phyloP scores from a whole-genome alignment of 352 stramenopile genomes.

The Phytophthora citricola region DNA sequence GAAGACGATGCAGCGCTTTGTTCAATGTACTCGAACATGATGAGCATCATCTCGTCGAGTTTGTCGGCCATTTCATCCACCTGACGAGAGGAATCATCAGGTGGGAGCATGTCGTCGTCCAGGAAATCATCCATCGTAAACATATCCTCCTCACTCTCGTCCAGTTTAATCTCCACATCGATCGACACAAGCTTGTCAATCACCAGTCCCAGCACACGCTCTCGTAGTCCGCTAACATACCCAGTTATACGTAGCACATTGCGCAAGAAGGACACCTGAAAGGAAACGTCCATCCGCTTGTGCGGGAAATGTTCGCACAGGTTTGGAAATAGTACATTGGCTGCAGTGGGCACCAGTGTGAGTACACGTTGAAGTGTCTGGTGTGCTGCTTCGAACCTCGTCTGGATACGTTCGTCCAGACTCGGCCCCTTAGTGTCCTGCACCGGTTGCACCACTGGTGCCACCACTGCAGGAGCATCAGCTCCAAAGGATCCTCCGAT shows the following conservation, averaged over 20 bases:
- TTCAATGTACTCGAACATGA: slow-evolving; percentile 90
- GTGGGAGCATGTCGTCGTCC: slow-evolving; percentile 77
- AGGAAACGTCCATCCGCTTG: slow-evolving; percentile 74
- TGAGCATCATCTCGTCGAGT: slow-evolving; percentile 88
- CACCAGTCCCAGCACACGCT: slow-evolving; percentile 86
- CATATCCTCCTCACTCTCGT: slow-evolving; percentile 86
- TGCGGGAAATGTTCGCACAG: slow-evolving; percentile 84
- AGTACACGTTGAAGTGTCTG: slow-evolving; percentile 70
- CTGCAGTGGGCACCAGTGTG: slow-evolving; percentile 72
- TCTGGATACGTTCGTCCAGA: slow-evolving; percentile 63
- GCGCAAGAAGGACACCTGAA: slow-evolving; percentile 74
- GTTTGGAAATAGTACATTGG: slow-evolving; percentile 80
- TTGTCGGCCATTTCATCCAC: slow-evolving; percentile 90
- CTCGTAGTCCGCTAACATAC: slow-evolving; percentile 73
- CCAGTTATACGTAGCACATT: slow-evolving; percentile 77
- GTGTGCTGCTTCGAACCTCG: slow-evolving; percentile 69
- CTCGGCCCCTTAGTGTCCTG: slow-evolving; percentile 18
- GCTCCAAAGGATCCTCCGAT: slow-evolving; percentile 57
- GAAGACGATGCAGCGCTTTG: slow-evolving; percentile 19
- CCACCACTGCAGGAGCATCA: background rate
- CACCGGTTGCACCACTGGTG: slow-evolving; percentile 14
- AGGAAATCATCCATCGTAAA: slow-evolving; percentile 87
- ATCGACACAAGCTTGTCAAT: slow-evolving; percentile 87
- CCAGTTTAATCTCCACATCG: slow-evolving; percentile 91
- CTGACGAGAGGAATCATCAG: slow-evolving; percentile 42